A percentile compares a stretch with the other conserved stretches of the same genome.
phyloP scores from a whole-genome alignment of 192 early-diverging fungal species.

The Coemansia sp. region DNA sequence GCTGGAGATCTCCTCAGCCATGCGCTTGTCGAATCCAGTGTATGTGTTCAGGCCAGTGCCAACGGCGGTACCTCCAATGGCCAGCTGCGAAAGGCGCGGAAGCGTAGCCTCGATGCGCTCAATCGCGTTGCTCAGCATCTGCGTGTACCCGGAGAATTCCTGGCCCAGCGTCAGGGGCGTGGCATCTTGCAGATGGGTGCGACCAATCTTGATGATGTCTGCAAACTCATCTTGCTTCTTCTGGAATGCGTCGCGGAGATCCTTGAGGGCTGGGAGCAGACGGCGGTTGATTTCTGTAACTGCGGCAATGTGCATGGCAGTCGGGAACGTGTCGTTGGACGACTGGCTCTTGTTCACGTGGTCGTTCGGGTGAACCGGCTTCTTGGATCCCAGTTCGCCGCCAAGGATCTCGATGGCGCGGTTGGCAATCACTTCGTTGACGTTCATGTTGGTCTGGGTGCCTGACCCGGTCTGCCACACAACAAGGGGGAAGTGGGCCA shows the following conservation, averaged over 20 bases:
- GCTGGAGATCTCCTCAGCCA: conserved; percentile 84
- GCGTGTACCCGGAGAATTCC: conserved; percentile 98
- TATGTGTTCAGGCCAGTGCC: conserved; percentile 97
- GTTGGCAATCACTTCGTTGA: conserved; percentile 97
- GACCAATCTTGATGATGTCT: conserved; percentile 98
- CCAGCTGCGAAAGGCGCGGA: conserved; percentile 88
- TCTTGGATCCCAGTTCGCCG: conserved; percentile 87
- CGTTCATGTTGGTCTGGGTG: conserved; percentile 99
- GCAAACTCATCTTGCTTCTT: conserved; percentile 79
- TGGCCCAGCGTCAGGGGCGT: conserved; percentile 97
- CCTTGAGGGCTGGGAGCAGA: conserved; percentile 83
- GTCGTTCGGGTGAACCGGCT: conserved; percentile 98
- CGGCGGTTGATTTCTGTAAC: conserved; percentile 79
- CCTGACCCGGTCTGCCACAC: conserved; percentile 99
- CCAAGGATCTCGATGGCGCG: conserved; percentile 95
- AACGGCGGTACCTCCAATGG: conserved; percentile 96
- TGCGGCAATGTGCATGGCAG: conserved; percentile 99
- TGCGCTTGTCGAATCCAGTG: conserved; percentile 87
- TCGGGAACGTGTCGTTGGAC: conserved; percentile 99
- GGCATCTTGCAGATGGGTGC: conserved; percentile 98
- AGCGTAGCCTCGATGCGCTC: conserved; percentile 82
- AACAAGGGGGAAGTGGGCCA: conserved; percentile 97
- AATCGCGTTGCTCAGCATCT: conserved; percentile 86
- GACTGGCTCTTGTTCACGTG: conserved; percentile 99
- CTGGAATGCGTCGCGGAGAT: conserved; percentile 77